These are phyloP conservation scores for Trichophyton simii DNA, from an alignment of 2,329 filamentous ascomycete species.

Conservation along the genomic window DNA sequence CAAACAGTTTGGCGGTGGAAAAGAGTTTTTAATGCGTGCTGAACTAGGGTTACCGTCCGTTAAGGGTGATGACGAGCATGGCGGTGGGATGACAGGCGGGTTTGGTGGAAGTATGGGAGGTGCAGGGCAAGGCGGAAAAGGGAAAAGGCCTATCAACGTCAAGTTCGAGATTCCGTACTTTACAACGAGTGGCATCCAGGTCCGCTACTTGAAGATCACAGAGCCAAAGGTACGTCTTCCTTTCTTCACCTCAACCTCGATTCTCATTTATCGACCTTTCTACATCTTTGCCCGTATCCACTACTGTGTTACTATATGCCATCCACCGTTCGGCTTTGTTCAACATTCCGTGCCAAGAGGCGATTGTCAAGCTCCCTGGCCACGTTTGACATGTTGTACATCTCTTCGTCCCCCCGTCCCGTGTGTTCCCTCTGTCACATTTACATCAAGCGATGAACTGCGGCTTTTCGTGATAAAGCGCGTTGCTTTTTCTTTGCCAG, in stretches of 20 bases:
- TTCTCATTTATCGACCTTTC: neutral
- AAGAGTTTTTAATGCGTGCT: slow-evolving; percentile 97
- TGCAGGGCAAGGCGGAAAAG: slow-evolving; percentile 63
- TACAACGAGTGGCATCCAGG: slow-evolving; percentile 97
- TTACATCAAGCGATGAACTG: neutral
- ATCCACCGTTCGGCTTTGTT: neutral
- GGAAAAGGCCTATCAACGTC: slow-evolving; percentile 92
- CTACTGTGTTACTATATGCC: neutral
- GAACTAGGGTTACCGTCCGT: slow-evolving; percentile 91
- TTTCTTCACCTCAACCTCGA: neutral
- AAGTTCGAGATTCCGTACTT: slow-evolving; percentile 99
- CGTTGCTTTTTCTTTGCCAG: neutral
- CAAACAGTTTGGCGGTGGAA: slow-evolving; percentile 96
- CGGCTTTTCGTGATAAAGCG: neutral
- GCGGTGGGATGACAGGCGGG: slow-evolving; percentile 93
- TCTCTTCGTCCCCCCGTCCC: neutral
- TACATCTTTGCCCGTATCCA: neutral
- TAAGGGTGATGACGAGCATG: slow-evolving; percentile 86
- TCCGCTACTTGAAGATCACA: slow-evolving; percentile 96
- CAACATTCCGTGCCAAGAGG: neutral
- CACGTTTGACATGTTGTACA: slow-evolving; percentile 4
- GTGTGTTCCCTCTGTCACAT: neutral
- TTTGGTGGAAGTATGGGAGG: slow-evolving; percentile 97
- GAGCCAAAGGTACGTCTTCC: slow-evolving; percentile 81
- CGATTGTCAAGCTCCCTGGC: neutral